Percentiles rank a stretch among this genome's conserved stretches.
Evolutionary conservation across 2,329 filamentous ascomycete species (phyloP).

Genomic region (Trichoderma sp.): DNA sequence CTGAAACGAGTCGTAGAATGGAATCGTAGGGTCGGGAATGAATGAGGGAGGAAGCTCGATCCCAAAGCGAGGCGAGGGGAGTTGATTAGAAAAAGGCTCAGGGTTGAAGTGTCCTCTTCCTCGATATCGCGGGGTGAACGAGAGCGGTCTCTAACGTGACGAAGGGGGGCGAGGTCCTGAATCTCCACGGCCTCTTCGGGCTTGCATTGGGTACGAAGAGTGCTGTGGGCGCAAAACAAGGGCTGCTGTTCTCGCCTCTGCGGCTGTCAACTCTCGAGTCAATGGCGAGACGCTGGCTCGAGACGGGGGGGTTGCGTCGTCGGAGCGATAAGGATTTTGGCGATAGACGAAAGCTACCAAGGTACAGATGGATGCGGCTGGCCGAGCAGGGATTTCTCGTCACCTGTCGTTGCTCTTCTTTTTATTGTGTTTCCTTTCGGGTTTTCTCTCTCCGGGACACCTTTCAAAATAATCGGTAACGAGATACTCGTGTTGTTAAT

Average conservation of each 20-base stretch:
- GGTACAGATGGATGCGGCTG: slow-evolving; percentile 7
- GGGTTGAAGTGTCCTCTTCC: background rate
- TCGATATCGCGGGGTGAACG: background rate
- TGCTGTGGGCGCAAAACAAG: slow-evolving; percentile 7
- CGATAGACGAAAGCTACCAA: background rate
- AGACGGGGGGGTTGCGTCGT: background rate
- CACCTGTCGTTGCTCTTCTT: background rate
- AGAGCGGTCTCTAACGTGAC: slow-evolving; percentile 39
- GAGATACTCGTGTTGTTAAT: slow-evolving; percentile 1
- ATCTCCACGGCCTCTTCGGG: slow-evolving; percentile 29
- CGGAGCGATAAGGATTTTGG: background rate
- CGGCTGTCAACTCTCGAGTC: slow-evolving; percentile 7
- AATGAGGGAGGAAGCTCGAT: background rate
- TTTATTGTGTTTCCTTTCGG: background rate
- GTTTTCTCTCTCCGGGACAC: background rate
- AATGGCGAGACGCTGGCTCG: background rate
- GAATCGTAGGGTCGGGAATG: background rate
- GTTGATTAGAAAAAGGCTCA: background rate
- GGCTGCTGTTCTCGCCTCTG: background rate
- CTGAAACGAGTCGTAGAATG: background rate
- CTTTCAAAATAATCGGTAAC: background rate
- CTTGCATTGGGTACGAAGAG: slow-evolving; percentile 32
- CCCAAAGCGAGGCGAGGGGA: background rate
- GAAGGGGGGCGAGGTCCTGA: slow-evolving; percentile 30
- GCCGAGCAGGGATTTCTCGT: slow-evolving; percentile 4